These are phyloP conservation scores for Gloeopeniophorella convolvens DNA, from an alignment of 768 basidiomycete genomes.

Conservation along the genomic window DNA sequence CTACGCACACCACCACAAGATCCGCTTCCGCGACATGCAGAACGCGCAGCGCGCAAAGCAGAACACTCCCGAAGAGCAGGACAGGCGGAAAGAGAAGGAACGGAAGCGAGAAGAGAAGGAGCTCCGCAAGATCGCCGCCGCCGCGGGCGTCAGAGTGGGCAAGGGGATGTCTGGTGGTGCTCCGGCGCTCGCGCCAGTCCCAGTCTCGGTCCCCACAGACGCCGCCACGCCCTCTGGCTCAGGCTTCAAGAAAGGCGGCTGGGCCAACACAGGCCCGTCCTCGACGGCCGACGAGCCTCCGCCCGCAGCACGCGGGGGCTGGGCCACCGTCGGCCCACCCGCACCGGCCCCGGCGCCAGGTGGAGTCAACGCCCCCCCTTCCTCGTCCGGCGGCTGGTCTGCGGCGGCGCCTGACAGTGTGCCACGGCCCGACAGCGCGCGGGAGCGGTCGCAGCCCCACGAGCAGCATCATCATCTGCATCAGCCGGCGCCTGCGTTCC, in stretches of 20 bases:
- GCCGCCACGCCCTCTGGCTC: conserved; percentile 27
- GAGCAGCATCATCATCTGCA: conserved; percentile 10
- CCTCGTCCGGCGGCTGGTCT: not conserved
- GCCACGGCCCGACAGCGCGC: not conserved
- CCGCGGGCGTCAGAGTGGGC: conserved; percentile 65
- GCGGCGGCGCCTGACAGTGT: not conserved
- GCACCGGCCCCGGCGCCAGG: conserved; percentile 10
- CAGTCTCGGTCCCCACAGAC: conserved; percentile 17
- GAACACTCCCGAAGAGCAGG: conserved; percentile 59
- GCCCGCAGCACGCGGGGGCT: conserved; percentile 33
- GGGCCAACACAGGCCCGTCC: conserved; percentile 9
- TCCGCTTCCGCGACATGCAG: conserved; percentile 78
- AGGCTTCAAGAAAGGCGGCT: conserved; percentile 31
- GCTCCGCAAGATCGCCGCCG: conserved; percentile 75
- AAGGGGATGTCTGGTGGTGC: conserved; percentile 27
- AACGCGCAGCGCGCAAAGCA: conserved; percentile 50
- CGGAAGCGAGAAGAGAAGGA: conserved; percentile 82
- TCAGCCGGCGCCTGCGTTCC: conserved; percentile 40
- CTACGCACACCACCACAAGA: conserved; percentile 82
- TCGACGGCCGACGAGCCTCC: not conserved
- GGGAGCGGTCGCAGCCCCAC: not conserved
- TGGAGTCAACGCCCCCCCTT: too few species aligned
- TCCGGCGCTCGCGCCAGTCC: conserved; percentile 18
- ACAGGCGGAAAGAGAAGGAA: conserved; percentile 80
- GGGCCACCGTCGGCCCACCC: conserved; percentile 40